Evolutionary conservation across 306 rosid genomes (phyloP), one percentile per base, ranked within the genome.

Genomic region (Prunus mongolica): DNA sequence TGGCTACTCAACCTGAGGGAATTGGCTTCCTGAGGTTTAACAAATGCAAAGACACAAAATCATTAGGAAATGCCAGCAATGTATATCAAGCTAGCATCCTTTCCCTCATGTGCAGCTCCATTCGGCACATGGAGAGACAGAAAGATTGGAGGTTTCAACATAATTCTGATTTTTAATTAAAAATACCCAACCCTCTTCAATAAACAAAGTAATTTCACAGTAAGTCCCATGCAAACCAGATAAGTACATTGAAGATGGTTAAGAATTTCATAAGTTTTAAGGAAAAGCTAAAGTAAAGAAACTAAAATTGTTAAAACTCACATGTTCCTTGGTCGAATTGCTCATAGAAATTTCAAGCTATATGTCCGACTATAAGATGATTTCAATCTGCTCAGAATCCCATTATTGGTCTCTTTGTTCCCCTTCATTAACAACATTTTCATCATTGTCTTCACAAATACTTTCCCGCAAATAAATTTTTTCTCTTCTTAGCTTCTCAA

Each of bases 401-500:
- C 95, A 76, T 57, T 75, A 71, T 74, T 82, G 18, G 61, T 62
- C 81, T 70, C 56, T 47, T 66, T 79, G 77, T 83, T 86, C 93
- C 69, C 64, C 79, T 65, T 84, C 86, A 19, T 60, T 67, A 70
- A 76, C 67, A 73, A 44, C 28, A 75, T 52, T 63, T 72, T 79
- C 88, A 58, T 79, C 82, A 50, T 57, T 70, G 56, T 78, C 86
- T 66, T 72, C 84, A 66, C 34, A 69, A 51, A 65, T 73, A 83
- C 51, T 89, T 72, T 86, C 96, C 75, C 78, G 78, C n/a, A 87
- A 82, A 73, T 80, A 87, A 70, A 79, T 62, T 68, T 87, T 92
- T 76, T 96, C 96, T 77, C 72, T 78, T 80, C 82, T 81, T 34
- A 92, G 86, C 88, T 87, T 96, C 89, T 89, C 96, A 80, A 89